Conservation (phyloP, 306 rosid species). For the Lathyrus tuberosus region DNA sequence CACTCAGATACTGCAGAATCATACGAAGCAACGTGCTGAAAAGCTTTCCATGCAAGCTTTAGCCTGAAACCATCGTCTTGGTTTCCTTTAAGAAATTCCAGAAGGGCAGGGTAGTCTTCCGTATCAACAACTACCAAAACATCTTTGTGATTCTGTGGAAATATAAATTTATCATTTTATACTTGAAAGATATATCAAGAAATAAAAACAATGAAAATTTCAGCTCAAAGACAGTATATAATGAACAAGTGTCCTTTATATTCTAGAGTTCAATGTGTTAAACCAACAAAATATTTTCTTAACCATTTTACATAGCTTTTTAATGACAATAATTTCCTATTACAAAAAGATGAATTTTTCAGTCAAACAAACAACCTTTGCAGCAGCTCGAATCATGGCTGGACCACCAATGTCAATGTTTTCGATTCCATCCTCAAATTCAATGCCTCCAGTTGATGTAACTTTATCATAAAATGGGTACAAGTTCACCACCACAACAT, state of each 20-base stretch:
- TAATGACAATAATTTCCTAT: constrained; percentile 15
- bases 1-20: constrained; percentile 95
- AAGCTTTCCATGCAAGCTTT: constrained; percentile 94
- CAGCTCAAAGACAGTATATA: background rate
- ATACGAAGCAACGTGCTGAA: constrained; percentile 85
- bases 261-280: background rate
- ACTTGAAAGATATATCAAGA: no score
- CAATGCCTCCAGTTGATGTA: constrained; percentile 68
- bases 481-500: constrained; percentile 89
- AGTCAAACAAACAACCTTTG: constrained; percentile 66
- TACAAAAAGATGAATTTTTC: background rate
- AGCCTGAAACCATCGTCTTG: constrained; percentile 66
- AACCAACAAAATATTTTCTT: constrained; percentile 24
- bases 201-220: no score
- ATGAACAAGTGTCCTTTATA: background rate
- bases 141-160: constrained; percentile 79
- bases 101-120: constrained; percentile 74
- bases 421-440: constrained; percentile 91
- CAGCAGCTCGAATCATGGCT: constrained; percentile 96
- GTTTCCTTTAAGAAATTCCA: constrained; percentile 72
- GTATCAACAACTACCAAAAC: constrained; percentile 92
- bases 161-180: constrained; percentile 1
- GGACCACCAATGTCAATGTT: constrained; percentile 99
- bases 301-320: background rate
- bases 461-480: constrained; percentile 90